phyloP scores from a whole-genome alignment of 805 yeast genomes.

The Henningerozyma blattae region DNA sequence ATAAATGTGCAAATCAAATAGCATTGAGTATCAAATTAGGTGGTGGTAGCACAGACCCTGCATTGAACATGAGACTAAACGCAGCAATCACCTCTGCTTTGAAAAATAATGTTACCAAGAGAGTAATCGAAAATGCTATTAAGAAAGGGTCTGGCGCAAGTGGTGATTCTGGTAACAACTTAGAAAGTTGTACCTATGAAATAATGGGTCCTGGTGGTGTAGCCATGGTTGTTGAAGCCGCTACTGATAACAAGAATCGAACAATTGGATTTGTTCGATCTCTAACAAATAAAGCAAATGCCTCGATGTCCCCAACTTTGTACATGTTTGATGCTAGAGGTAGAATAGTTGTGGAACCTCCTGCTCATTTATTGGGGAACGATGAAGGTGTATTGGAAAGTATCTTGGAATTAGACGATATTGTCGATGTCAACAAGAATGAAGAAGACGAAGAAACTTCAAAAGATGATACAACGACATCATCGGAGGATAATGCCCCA shows the following conservation, averaged over 20 bases:
- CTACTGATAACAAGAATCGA: slow-evolving; percentile 80
- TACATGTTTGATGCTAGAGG: slow-evolving; percentile 76
- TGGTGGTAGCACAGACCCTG: slow-evolving; percentile 54
- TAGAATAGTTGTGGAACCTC: slow-evolving; percentile 40
- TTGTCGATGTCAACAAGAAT: slow-evolving; percentile 61
- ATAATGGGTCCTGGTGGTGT: slow-evolving; percentile 91
- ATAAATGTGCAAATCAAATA: slow-evolving; percentile 60
- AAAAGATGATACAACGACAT: slow-evolving; percentile 21
- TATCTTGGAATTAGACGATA: slow-evolving; percentile 59
- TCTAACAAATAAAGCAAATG: slow-evolving; percentile 58
- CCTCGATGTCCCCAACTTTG: slow-evolving; percentile 62
- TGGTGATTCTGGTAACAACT: slow-evolving; percentile 38
- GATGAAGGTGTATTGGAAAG: slow-evolving; percentile 62
- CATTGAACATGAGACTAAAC: slow-evolving; percentile 45
- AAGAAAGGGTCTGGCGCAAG: slow-evolving; percentile 61
- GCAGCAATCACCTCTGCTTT: slow-evolving; percentile 69
- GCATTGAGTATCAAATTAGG: slow-evolving; percentile 56
- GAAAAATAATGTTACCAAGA: slow-evolving; percentile 66
- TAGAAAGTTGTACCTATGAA: slow-evolving; percentile 59
- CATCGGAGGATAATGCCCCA: slow-evolving; percentile 23
- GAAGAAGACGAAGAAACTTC: slow-evolving; percentile 22
- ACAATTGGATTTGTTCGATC: slow-evolving; percentile 67
- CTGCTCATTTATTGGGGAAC: slow-evolving; percentile 20
- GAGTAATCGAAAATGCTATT: slow-evolving; percentile 77
- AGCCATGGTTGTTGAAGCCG: slow-evolving; percentile 72